These are phyloP conservation scores for Sporisorium sorghi DNA, from an alignment of 1,284 basidiomycete genomes.

Conservation along the genomic window DNA sequence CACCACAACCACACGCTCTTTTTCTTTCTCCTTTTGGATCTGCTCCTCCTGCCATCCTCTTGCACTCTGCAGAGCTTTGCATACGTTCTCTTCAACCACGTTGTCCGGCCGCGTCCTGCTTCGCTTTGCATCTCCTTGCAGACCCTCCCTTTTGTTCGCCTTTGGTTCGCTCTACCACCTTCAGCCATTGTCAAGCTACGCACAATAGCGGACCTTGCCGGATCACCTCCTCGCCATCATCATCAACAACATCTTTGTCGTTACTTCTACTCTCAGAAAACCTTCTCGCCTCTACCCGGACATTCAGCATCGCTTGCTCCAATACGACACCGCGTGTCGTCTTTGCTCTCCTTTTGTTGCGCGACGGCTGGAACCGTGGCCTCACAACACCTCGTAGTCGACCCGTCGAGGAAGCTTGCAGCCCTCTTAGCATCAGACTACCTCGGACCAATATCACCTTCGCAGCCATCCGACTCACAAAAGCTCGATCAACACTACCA, in stretches of 20 bases:
- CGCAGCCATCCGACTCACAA: too few species aligned
- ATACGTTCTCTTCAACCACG: not conserved
- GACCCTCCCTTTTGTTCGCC: too few species aligned
- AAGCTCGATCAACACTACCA: not conserved
- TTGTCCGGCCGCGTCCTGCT: not conserved
- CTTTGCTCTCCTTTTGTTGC: not conserved
- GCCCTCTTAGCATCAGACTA: not conserved
- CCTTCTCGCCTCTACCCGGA: not conserved
- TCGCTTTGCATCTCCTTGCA: slow-evolving; percentile 5
- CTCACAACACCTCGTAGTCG: not conserved
- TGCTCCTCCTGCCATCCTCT: not conserved
- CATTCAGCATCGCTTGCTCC: not conserved
- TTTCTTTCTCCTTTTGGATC: not conserved
- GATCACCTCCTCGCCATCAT: not conserved
- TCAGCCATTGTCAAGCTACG: not conserved
- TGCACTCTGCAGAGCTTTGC: not conserved
- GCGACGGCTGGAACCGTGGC: slow-evolving; percentile 9
- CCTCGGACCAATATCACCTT: too few species aligned
- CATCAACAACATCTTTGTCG: not conserved
- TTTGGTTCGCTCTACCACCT: not conserved
- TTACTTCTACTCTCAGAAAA: not conserved
- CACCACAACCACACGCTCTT: slow-evolving; percentile 11
- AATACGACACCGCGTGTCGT: slow-evolving; percentile 1
- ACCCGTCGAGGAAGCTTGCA: not conserved
- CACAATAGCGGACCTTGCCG: not conserved